Conservation (phyloP, 495 filamentous ascomycete species). For the Penicillium verhagenii region DNA sequence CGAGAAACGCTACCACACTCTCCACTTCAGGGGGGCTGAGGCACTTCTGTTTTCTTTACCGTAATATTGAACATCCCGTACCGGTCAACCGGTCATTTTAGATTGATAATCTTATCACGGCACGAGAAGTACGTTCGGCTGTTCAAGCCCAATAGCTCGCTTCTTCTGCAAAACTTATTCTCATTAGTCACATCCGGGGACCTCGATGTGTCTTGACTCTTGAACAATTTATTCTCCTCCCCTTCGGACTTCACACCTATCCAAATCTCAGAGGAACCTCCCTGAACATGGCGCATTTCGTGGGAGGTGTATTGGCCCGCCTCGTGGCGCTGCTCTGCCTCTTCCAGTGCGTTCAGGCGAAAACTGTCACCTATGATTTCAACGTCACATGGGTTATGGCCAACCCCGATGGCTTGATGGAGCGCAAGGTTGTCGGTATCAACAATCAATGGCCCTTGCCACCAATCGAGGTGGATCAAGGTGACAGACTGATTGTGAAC, state of each 20-base stretch:
- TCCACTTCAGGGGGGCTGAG: too few relatives aligned
- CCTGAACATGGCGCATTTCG: slow-evolving; percentile 15
- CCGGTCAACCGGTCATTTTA: slow-evolving; percentile 1
- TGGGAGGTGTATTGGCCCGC: slow-evolving; percentile 8
- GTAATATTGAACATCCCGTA: too few relatives aligned
- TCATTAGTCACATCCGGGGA: neutral
- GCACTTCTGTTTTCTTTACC: neutral
- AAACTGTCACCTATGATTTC: slow-evolving; percentile 73
- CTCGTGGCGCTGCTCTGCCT: slow-evolving; percentile 11
- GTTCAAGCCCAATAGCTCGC: slow-evolving; percentile 2
- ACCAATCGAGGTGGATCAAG: slow-evolving; percentile 63
- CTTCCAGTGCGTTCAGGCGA: slow-evolving; percentile 38
- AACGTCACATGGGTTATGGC: slow-evolving; percentile 76
- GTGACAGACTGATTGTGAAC: slow-evolving; percentile 70
- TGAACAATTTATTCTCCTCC: neutral
- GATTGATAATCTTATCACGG: slow-evolving; percentile 26
- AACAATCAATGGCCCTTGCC: slow-evolving; percentile 80
- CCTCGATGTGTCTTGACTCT: neutral
- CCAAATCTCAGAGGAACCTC: neutral
- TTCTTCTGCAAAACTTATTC: neutral
- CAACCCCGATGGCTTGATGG: slow-evolving; percentile 71
- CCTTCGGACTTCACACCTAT: neutral
- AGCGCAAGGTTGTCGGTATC: slow-evolving; percentile 72
- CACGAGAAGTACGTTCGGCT: neutral
- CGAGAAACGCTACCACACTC: too few relatives aligned